Conservation (phyloP, 495 filamentous ascomycete species). For the Daldinia decipiens region DNA sequence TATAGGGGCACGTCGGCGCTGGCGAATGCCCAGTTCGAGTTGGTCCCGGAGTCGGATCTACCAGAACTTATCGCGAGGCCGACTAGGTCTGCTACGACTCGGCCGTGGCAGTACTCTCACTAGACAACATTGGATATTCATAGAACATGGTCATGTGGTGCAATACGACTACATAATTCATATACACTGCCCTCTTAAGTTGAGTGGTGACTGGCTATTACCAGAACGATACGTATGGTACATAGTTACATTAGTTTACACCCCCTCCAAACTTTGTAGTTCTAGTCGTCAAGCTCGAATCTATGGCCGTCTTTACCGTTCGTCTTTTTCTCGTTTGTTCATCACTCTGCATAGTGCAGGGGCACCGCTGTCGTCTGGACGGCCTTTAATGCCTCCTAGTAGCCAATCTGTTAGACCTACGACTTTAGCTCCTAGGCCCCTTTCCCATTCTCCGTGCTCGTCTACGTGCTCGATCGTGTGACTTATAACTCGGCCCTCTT, state of each 20-base stretch:
- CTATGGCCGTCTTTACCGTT: constrained; percentile 20
- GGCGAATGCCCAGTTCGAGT: constrained; percentile 50
- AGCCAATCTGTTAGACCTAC: constrained; percentile 91
- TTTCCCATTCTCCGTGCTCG: constrained; percentile 73
- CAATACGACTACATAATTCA: constrained; percentile 24
- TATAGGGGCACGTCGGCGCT: constrained; percentile 48
- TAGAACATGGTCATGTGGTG: background rate
- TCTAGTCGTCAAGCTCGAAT: background rate
- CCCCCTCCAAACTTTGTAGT: constrained; percentile 3
- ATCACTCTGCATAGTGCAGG: constrained; percentile 36
- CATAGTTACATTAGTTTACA: constrained; percentile 41
- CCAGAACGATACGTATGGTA: constrained; percentile 30
- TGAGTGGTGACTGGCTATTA: constrained; percentile 37
- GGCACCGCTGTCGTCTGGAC: constrained; percentile 44
- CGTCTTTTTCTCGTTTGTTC: constrained; percentile 24
- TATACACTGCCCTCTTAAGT: constrained; percentile 36
- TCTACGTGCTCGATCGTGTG: constrained; percentile 96
- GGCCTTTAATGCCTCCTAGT: constrained; percentile 69
- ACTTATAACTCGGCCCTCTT: constrained; percentile 80
- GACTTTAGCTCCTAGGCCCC: constrained; percentile 70
- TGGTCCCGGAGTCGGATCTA: constrained; percentile 51
- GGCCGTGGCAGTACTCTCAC: background rate
- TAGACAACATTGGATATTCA: background rate
- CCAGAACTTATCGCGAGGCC: constrained; percentile 42
- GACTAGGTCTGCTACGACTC: constrained; percentile 7